Evolutionary conservation across 2,329 filamentous ascomycete species (phyloP), one percentile per base, ranked within the genome.

Genomic region (Fusarium falciforme): DNA sequence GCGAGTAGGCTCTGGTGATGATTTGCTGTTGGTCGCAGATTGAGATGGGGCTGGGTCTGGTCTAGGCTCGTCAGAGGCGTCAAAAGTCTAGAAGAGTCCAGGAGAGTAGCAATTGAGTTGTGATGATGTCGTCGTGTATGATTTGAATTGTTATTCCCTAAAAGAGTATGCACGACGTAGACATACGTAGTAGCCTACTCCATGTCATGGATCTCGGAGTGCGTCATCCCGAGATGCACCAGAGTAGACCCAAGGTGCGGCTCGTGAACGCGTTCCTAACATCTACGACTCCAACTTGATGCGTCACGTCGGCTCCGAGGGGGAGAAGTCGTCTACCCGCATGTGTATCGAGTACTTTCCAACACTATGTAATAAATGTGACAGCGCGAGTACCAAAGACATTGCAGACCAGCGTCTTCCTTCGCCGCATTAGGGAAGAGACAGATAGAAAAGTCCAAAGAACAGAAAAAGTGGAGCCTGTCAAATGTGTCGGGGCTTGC

Each of bases 361-460:
- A 61, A 3, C 5, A 42, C 10, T n/a, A 10, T 17, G 1, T 10
- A 25, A 6, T 29, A 33, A 59, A 35, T 5, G 9, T 22, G 27
- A 35, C n/a, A 20, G 14, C 5, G 14, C 7, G 5, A 11, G 58
- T 47, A 61, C 11, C 1, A 7, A 42, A 7, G 11, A 42, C 38
- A 42, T 11, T 42, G 38, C n/a, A 42, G n/a, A 20, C 36, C 38
- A 31, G 42, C 35, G 20, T 59, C 22, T 25, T 14, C 14, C 16
- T 31, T 61, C 58, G 59, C 59, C 59, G 59, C 60, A 62, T 62
- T 38, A 20, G 60, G 60, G 25, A 52, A 49, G 25, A 27, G 16
- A 22, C 20, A 16, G 20, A 20, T 17, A 25, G 27, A 27, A n/a
- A n/a, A 42, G 16, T 6, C 16, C 35, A 42, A 20, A 58, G 54